Percentiles rank a stretch among this genome's conserved stretches.
Evolutionary conservation across 805 yeast genomes (phyloP).

Genomic region (Yarrowia sp.): DNA sequence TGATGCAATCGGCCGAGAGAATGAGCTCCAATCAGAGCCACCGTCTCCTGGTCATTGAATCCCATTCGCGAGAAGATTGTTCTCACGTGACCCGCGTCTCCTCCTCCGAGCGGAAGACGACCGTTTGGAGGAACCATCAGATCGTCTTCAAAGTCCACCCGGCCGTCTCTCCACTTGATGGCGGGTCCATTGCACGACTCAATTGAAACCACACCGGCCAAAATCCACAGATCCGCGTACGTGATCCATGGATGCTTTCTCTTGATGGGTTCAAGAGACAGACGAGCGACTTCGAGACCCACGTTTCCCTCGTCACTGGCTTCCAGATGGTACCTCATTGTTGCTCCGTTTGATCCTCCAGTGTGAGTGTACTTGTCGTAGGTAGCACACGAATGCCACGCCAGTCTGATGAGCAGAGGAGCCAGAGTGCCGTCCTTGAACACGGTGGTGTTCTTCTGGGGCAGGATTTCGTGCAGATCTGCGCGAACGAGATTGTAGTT

Average conservation of each 20-base stretch:
- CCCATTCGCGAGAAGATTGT: slow-evolving; percentile 65
- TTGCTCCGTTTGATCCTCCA: slow-evolving; percentile 62
- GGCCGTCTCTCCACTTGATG: slow-evolving; percentile 79
- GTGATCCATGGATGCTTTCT: slow-evolving; percentile 65
- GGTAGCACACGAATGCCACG: slow-evolving; percentile 91
- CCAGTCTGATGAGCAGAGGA: slow-evolving; percentile 76
- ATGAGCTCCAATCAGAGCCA: slow-evolving; percentile 66
- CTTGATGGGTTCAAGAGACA: slow-evolving; percentile 62
- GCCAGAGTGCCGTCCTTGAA: slow-evolving; percentile 71
- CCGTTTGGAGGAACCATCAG: slow-evolving; percentile 66
- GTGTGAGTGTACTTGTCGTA: slow-evolving; percentile 62
- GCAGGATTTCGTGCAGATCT: slow-evolving; percentile 9
- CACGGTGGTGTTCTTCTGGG: slow-evolving; percentile 49
- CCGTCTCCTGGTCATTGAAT: slow-evolving; percentile 65
- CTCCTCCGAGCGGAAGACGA: slow-evolving; percentile 64
- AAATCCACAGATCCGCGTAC: slow-evolving; percentile 73
- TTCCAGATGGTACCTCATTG: slow-evolving; percentile 59
- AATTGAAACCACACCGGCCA: slow-evolving; percentile 69
- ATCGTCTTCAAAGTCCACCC: slow-evolving; percentile 62
- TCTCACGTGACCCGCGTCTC: slow-evolving; percentile 61
- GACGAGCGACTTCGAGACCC: slow-evolving; percentile 61
- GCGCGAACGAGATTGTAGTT: slow-evolving; percentile 23
- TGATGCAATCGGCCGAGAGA: slow-evolving; percentile 68
- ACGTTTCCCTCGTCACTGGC: slow-evolving; percentile 55
- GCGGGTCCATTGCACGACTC: slow-evolving; percentile 72